These are phyloP conservation scores for Scorias spongiosa DNA, from an alignment of 2,329 filamentous ascomycete genomes.

Conservation along the genomic window DNA sequence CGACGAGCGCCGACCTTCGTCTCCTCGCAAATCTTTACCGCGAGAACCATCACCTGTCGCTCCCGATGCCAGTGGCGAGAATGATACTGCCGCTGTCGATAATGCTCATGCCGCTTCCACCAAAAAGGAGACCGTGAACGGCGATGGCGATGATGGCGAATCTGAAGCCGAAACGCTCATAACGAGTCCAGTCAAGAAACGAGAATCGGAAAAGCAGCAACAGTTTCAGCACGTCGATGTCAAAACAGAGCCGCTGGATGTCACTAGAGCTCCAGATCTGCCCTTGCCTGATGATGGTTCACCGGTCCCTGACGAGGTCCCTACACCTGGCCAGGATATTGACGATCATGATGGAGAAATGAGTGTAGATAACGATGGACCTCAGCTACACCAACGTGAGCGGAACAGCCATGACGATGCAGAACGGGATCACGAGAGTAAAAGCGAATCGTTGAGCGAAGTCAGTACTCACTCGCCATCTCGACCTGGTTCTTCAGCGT, in stretches of 20 bases:
- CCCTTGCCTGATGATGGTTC: not conserved
- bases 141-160: slow-evolving; percentile 21
- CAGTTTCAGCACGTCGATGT: slow-evolving; percentile 18
- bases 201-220: slow-evolving; percentile 21
- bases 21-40: not conserved
- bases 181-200: slow-evolving; percentile 26
- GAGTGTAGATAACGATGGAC: not conserved
- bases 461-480: slow-evolving; percentile 15
- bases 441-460: slow-evolving; percentile 16
- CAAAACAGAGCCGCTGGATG: slow-evolving; percentile 16
- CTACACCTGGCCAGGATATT: not conserved
- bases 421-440: slow-evolving; percentile 9
- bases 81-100: not conserved
- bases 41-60: not conserved
- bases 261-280: not conserved
- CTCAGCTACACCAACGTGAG: not conserved
- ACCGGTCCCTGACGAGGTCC: not conserved
- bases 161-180: slow-evolving; percentile 37
- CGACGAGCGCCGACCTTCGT: not conserved
- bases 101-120: not conserved
- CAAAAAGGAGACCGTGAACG: slow-evolving; percentile 3
- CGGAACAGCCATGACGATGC: slow-evolving; percentile 1
- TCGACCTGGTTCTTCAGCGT: slow-evolving; percentile 9
- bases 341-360: not conserved
- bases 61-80: not conserved